These are phyloP conservation scores for Carex cristatella DNA, from an alignment of 176 grass and related monocot species.

Conservation along the genomic window DNA sequence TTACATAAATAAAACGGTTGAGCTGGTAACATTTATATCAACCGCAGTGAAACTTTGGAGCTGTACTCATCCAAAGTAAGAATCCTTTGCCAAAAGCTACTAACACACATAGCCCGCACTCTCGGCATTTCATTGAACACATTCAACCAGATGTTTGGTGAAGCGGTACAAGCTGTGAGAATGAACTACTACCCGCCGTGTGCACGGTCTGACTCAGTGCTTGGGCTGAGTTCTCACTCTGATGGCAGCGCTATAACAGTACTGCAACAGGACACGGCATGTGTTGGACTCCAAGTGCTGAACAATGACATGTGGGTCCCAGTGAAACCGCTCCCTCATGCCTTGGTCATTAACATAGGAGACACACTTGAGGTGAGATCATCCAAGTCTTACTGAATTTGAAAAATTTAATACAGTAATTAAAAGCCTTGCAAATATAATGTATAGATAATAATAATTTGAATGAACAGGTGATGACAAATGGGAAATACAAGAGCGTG, in stretches of 20 bases:
- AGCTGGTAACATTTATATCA: background rate
- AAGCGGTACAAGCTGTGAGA: constrained; percentile 75
- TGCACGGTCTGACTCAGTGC: constrained; percentile 55
- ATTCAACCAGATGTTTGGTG: constrained; percentile 64
- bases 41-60: constrained; percentile 38
- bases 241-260: constrained; percentile 91
- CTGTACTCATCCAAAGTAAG: constrained; percentile 55
- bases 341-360: constrained; percentile 69
- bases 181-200: constrained; percentile 90
- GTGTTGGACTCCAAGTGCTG: constrained; percentile 62
- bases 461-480: constrained; percentile 48
- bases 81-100: constrained; percentile 39
- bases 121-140: constrained; percentile 33
- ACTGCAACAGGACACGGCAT: constrained; percentile 63
- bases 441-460: no score
- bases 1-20: background rate
- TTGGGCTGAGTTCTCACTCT: constrained; percentile 78
- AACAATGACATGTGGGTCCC: constrained; percentile 45
- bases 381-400: no score
- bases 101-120: constrained; percentile 40
- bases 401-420: background rate
- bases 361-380: constrained; percentile 47
- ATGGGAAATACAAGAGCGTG: constrained; percentile 87
- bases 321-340: constrained; percentile 40
- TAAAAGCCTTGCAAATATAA: background rate